These are phyloP conservation scores for Plenodomus biglobosus DNA, from an alignment of 2,329 filamentous ascomycete species.

Conservation along the genomic window DNA sequence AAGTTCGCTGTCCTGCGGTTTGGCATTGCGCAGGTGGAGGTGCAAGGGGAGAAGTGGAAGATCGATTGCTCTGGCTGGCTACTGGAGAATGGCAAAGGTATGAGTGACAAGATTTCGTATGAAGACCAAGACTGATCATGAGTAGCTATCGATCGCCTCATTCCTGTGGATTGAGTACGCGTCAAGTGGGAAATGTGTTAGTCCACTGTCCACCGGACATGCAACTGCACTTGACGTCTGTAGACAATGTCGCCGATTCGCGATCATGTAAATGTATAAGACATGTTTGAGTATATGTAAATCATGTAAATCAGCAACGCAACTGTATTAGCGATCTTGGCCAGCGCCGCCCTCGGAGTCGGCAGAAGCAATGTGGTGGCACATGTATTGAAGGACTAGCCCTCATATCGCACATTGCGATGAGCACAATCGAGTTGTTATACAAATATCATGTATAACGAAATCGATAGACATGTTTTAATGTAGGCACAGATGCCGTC, in stretches of 20 bases:
- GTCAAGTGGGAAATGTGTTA: not conserved
- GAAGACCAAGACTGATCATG: not conserved
- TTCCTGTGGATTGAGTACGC: not conserved
- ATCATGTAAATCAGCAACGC: not conserved
- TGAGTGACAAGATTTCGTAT: constrained; percentile 1
- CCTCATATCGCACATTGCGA: no score
- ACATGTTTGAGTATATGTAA: not conserved
- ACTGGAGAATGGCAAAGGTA: constrained; percentile 41
- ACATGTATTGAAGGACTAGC: no score
- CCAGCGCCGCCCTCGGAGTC: not conserved
- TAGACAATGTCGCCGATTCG: not conserved
- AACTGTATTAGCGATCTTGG: not conserved
- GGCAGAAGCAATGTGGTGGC: not conserved
- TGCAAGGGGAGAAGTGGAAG: constrained; percentile 40
- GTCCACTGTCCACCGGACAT: not conserved
- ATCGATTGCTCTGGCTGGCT: constrained; percentile 40
- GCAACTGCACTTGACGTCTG: not conserved
- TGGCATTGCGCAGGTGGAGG: constrained; percentile 34
- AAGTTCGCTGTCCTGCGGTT: constrained; percentile 41
- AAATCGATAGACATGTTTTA: not conserved
- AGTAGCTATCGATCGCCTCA: not conserved
- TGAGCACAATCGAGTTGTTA: not conserved
- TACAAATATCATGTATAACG: not conserved
- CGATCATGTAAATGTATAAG: not conserved
- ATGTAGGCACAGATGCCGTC: not conserved